These are phyloP conservation scores for Puccinia triticina DNA, from an alignment of 1,284 basidiomycete species.

Conservation along the genomic window DNA sequence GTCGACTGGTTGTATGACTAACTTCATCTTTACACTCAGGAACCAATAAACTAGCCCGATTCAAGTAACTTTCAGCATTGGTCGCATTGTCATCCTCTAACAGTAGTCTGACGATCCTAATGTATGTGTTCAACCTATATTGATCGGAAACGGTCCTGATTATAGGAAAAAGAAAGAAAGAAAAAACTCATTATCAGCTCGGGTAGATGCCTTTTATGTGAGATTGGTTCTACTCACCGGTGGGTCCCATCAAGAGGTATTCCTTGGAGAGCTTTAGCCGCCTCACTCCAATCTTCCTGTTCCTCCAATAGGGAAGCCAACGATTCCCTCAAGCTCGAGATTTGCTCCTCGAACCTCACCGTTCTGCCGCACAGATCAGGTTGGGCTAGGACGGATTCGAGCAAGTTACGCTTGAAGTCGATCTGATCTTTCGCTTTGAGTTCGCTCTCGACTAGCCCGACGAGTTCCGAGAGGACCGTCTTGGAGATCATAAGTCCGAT, in stretches of 20 bases:
- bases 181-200: background rate
- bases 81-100: constrained; percentile 92
- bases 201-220: background rate
- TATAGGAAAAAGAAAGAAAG: background rate
- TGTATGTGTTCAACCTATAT: constrained; percentile 85
- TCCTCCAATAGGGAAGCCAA: constrained; percentile 83
- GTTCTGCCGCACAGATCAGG: constrained; percentile 72
- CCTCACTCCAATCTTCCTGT: constrained; percentile 89
- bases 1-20: constrained; percentile 62
- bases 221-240: constrained; percentile 65
- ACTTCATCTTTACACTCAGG: constrained; percentile 76
- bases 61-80: constrained; percentile 93
- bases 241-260: constrained; percentile 90
- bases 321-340: constrained; percentile 79
- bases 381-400: constrained; percentile 69
- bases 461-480: constrained; percentile 79
- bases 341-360: constrained; percentile 92
- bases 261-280: constrained; percentile 84
- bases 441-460: constrained; percentile 66
- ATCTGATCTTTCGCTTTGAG: constrained; percentile 66
- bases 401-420: constrained; percentile 69
- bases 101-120: constrained; percentile 90
- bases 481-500: constrained; percentile 80
- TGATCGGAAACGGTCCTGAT: constrained; percentile 73
- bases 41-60: constrained; percentile 85